A percentile compares a stretch with the other conserved stretches of the same genome.
phyloP scores from a whole-genome alignment of 345 rosid genomes.

The Rhodamnia rubescens region DNA sequence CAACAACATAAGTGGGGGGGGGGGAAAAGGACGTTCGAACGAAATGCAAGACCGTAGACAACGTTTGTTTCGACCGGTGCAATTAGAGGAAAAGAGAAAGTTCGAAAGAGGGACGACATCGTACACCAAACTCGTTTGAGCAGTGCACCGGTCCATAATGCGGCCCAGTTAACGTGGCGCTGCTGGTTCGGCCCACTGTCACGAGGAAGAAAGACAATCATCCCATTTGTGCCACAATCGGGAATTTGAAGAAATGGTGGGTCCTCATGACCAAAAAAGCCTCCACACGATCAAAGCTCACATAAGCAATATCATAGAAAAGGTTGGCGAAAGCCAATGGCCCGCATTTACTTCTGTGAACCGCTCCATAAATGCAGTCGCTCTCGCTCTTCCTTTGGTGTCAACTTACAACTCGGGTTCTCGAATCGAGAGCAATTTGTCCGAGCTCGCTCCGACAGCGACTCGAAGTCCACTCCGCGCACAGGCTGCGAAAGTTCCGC shows the following conservation, averaged over 20 bases:
- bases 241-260: background rate
- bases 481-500: background rate
- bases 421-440: background rate
- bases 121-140: background rate
- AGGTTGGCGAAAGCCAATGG: too few relatives aligned
- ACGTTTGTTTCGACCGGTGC: too few relatives aligned
- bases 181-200: background rate
- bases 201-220: background rate
- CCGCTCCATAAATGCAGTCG: background rate
- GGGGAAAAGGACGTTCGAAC: background rate
- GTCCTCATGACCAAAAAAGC: background rate
- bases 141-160: background rate
- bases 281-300: background rate
- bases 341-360: background rate
- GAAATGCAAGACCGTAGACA: background rate
- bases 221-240: background rate
- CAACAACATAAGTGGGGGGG: fast-evolving
- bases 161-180: background rate
- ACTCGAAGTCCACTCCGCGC: background rate
- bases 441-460: background rate
- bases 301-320: background rate
- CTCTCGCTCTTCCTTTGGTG: background rate
- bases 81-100: too few relatives aligned
- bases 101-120: background rate
- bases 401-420: background rate